Conservation (phyloP, 306 rosid genomes). For the Begonia peltatifolia region DNA sequence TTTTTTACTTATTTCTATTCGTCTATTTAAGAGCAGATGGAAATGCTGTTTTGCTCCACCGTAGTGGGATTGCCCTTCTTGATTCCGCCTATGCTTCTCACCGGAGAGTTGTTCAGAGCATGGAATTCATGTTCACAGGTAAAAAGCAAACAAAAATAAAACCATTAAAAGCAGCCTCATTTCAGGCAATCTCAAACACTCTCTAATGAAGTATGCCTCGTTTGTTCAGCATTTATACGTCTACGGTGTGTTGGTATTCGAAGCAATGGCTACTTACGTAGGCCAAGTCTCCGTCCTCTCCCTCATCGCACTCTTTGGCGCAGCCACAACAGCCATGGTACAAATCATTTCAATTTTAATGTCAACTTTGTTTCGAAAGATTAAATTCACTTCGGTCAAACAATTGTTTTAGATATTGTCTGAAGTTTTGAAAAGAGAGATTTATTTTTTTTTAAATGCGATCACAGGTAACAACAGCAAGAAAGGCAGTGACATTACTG, state of each 20-base stretch:
- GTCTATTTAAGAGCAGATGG: slow-evolving; percentile 38
- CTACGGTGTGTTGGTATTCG: slow-evolving; percentile 76
- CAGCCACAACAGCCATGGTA: slow-evolving; percentile 97
- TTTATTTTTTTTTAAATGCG: neutral
- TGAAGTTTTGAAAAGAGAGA: neutral
- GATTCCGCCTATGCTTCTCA: slow-evolving; percentile 89
- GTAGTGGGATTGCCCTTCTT: slow-evolving; percentile 87
- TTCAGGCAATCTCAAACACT: no score
- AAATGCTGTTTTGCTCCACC: slow-evolving; percentile 96
- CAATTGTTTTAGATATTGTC: neutral
- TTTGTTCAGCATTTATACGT: slow-evolving; percentile 79
- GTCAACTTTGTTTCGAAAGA: neutral
- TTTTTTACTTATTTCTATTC: slow-evolving; percentile 3
- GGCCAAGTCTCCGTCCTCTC: slow-evolving; percentile 96
- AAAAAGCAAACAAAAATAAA: slow-evolving; percentile 1
- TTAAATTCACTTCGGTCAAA: no score
- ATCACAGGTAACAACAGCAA: slow-evolving; percentile 82
- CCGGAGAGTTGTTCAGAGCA: slow-evolving; percentile 87
- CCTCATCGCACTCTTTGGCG: slow-evolving; percentile 84
- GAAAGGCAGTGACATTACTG: slow-evolving; percentile 81
- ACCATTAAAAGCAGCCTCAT: no score
- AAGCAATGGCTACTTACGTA: slow-evolving; percentile 85
- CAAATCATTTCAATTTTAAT: slow-evolving; percentile 4
- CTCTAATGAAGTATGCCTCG: neutral
- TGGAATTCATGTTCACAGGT: slow-evolving; percentile 93